phyloP scores from a whole-genome alignment of 345 rosid genomes.

The Melaleuca alternifolia region DNA sequence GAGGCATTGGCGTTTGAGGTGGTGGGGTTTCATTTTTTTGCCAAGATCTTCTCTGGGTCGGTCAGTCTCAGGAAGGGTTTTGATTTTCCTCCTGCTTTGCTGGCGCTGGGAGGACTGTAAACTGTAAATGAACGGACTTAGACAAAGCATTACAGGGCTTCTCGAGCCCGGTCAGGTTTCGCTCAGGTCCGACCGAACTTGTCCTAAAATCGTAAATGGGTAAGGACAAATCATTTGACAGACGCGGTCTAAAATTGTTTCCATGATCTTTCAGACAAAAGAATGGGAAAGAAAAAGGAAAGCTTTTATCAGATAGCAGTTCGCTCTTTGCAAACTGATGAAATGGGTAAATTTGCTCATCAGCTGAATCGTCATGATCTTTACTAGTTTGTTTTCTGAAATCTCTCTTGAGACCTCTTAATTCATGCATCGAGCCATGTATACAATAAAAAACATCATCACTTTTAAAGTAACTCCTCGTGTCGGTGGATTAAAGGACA shows the following conservation, averaged over 20 bases:
- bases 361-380: background rate
- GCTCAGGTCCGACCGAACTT: background rate
- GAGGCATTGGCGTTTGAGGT: constrained; percentile 1
- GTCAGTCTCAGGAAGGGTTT: background rate
- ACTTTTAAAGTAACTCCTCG: background rate
- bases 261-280: background rate
- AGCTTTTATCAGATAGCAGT: background rate
- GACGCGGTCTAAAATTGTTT: background rate
- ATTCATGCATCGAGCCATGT: background rate
- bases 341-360: background rate
- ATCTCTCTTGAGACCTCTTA: background rate
- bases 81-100: background rate
- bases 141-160: background rate
- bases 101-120: background rate
- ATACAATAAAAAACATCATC: no score
- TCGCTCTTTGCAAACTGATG: background rate
- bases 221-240: background rate
- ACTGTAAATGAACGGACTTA: background rate
- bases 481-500: background rate
- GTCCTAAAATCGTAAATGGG: background rate
- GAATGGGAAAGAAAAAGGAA: background rate
- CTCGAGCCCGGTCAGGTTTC: background rate
- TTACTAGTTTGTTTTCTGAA: background rate
- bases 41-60: background rate
- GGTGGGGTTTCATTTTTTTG: constrained; percentile 22